Conservation (phyloP, 129 eudicot species). For the Logfia minima region DNA sequence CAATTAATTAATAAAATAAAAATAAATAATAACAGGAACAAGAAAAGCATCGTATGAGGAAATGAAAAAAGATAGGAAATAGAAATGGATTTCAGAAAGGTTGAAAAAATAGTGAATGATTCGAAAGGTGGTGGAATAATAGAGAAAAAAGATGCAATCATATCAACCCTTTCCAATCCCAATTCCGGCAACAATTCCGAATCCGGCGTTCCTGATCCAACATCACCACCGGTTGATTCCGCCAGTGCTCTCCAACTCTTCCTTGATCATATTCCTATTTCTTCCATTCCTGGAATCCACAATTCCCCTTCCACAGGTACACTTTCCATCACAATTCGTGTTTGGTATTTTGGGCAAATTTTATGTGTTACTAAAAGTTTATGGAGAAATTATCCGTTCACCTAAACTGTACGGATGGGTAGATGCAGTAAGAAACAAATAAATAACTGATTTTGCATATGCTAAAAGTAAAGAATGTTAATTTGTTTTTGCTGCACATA, state of each 20-base stretch:
- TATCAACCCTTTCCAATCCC: slow-evolving; percentile 10
- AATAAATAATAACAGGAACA: background rate
- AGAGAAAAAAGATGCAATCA: slow-evolving; percentile 38
- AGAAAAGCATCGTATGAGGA: background rate
- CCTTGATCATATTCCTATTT: slow-evolving; percentile 45
- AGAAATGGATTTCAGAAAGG: slow-evolving; percentile 39
- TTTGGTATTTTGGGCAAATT: too few relatives aligned
- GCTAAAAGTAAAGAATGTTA: too few relatives aligned
- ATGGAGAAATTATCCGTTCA: too few relatives aligned
- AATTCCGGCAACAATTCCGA: background rate
- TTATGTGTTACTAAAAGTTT: too few relatives aligned
- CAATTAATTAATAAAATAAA: background rate
- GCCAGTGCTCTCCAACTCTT: slow-evolving; percentile 43
- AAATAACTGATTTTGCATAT: too few relatives aligned
- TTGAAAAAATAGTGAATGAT: slow-evolving; percentile 39
- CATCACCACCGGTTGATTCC: slow-evolving; percentile 26
- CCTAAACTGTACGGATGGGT: too few relatives aligned
- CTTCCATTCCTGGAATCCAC: slow-evolving; percentile 47
- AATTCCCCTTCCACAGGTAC: slow-evolving; percentile 40
- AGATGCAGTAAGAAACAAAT: too few relatives aligned
- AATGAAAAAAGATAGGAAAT: background rate
- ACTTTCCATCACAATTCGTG: background rate
- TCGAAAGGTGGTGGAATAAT: slow-evolving; percentile 37
- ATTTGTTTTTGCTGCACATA: too few relatives aligned
- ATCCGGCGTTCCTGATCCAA: slow-evolving; percentile 7